Evolutionary conservation across 2,329 filamentous ascomycete species (phyloP).

Genomic region (Aspergillus candidus): DNA sequence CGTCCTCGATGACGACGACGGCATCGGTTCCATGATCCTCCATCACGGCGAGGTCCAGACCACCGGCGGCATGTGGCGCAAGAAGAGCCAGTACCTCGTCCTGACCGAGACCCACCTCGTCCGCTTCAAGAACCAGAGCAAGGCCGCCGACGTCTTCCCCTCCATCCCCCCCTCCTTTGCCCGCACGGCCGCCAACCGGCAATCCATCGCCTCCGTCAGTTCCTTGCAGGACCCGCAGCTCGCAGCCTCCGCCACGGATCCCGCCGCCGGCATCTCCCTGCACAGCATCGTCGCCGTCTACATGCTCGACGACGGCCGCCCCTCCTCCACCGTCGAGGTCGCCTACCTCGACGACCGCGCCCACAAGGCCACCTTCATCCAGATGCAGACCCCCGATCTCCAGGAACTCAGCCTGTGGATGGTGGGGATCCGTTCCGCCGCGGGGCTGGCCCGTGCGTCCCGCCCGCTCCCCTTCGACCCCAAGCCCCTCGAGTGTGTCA

Average conservation of each 20-base stretch:
- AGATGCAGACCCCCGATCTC: slow-evolving; percentile 58
- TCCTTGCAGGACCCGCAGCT: slow-evolving; percentile 59
- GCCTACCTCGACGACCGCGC: slow-evolving; percentile 62
- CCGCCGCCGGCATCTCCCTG: slow-evolving; percentile 51
- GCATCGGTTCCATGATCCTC: slow-evolving; percentile 47
- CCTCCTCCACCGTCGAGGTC: slow-evolving; percentile 62
- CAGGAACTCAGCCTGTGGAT: slow-evolving; percentile 63
- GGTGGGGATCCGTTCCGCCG: slow-evolving; percentile 54
- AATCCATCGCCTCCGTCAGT: slow-evolving; percentile 54
- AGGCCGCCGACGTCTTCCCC: slow-evolving; percentile 59
- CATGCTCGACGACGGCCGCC: slow-evolving; percentile 60
- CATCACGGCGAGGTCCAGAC: slow-evolving; percentile 66
- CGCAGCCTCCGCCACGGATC: slow-evolving; percentile 47
- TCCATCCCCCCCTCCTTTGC: slow-evolving; percentile 40
- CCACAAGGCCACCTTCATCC: slow-evolving; percentile 55
- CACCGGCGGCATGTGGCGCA: slow-evolving; percentile 62
- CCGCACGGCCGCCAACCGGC: slow-evolving; percentile 44
- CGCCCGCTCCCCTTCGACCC: slow-evolving; percentile 51
- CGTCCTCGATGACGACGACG: slow-evolving; percentile 40
- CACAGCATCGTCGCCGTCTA: slow-evolving; percentile 63
- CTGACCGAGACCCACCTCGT: slow-evolving; percentile 63
- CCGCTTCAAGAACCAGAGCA: slow-evolving; percentile 61
- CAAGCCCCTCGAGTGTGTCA: slow-evolving; percentile 57
- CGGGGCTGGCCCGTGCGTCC: slow-evolving; percentile 49
- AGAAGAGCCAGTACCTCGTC: slow-evolving; percentile 67